These are phyloP conservation scores for Pugionium dolabratum DNA, from an alignment of 345 rosid genomes.

Conservation along the genomic window DNA sequence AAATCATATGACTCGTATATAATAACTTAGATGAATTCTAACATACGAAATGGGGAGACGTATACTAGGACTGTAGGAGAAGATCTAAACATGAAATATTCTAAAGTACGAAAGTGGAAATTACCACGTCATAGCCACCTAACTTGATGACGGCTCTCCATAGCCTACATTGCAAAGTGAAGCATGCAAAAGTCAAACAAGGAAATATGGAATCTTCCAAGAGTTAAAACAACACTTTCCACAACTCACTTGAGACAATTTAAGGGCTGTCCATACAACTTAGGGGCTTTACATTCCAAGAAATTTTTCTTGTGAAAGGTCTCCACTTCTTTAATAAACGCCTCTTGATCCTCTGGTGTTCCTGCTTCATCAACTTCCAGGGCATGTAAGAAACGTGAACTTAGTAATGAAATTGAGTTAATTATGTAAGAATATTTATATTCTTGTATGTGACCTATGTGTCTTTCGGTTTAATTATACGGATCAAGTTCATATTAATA, in stretches of 20 bases:
- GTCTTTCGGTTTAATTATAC: too few species aligned
- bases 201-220: neutral
- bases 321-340: conserved; percentile 83
- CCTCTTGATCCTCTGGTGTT: conserved; percentile 64
- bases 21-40: conserved; percentile 5
- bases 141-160: conserved; percentile 86
- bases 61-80: too few species aligned
- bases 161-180: conserved; percentile 52
- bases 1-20: neutral
- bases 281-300: conserved; percentile 84
- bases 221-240: neutral
- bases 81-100: too few species aligned
- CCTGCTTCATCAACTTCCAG: conserved; percentile 65
- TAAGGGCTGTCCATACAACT: conserved; percentile 87
- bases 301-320: conserved; percentile 56
- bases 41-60: neutral
- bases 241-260: conserved; percentile 79
- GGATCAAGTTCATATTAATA: too few species aligned
- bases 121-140: conserved; percentile 97
- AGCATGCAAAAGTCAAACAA: conserved; percentile 25
- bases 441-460: too few species aligned
- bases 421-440: too few species aligned
- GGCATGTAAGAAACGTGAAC: conserved; percentile 49
- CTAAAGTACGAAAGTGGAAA: conserved; percentile 24
- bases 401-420: conserved; percentile 6